Conservation (phyloP, 305 asterid species). For the Solanum hybrid region DNA sequence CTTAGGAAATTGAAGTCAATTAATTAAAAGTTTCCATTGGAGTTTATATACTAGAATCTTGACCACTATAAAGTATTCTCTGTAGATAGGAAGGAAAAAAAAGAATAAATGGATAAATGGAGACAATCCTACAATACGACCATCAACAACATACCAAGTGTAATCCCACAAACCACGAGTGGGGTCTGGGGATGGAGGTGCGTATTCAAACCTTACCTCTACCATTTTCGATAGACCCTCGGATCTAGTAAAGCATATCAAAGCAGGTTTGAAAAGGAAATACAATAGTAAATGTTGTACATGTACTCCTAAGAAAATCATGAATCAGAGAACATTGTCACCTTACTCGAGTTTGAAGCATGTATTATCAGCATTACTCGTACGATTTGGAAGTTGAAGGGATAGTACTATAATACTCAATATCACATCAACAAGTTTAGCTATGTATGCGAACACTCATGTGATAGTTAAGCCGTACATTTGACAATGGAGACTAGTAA, state of each 20-base stretch:
- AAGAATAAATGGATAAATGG: background rate
- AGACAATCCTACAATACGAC: background rate
- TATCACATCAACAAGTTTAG: background rate
- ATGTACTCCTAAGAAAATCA: background rate
- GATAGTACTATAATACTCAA: background rate
- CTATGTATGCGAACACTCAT: background rate
- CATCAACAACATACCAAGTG: background rate
- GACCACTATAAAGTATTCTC: background rate
- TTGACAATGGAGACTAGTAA: background rate
- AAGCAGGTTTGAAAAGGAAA: background rate
- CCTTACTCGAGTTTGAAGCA: background rate
- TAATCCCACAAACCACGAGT: background rate
- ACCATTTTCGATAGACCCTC: background rate
- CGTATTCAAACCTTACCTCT: background rate
- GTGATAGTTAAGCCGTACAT: background rate
- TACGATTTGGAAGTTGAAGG: background rate
- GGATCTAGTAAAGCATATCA: background rate
- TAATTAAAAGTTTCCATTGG: background rate
- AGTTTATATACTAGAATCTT: background rate
- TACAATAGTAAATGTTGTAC: background rate
- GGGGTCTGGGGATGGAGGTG: background rate
- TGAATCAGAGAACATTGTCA: background rate
- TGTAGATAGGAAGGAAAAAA: background rate
- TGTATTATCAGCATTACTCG: background rate
- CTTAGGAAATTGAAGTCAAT: background rate